Percentiles rank a stretch among this genome's conserved stretches.
phyloP scores from a whole-genome alignment of 2,329 filamentous ascomycete genomes.

The Penicillium sp. region DNA sequence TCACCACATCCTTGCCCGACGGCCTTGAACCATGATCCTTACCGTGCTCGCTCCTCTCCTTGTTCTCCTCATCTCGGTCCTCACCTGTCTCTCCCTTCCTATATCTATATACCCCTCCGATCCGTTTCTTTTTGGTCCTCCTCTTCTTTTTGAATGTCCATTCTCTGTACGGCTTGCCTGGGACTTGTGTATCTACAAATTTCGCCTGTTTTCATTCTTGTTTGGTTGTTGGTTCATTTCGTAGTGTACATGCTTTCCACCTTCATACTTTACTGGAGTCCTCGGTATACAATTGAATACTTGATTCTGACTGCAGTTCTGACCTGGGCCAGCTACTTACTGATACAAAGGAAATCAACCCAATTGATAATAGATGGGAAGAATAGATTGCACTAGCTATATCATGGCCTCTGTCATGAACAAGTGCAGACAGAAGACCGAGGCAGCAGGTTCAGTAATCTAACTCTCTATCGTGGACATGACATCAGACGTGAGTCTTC shows the following conservation, averaged over 20 bases:
- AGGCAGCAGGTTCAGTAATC: constrained; percentile 6
- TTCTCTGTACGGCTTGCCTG: constrained; percentile 14
- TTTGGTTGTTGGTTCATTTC: constrained; percentile 1
- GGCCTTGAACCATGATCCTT: not conserved
- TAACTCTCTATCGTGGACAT: constrained; percentile 17
- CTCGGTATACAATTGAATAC: not conserved
- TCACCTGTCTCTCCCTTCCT: constrained; percentile 3
- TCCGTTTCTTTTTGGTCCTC: constrained; percentile 11
- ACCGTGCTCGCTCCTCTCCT: constrained; percentile 1
- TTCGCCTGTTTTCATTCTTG: constrained; percentile 2
- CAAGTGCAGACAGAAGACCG: not conserved
- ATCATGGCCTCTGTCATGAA: not conserved
- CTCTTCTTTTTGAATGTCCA: not conserved
- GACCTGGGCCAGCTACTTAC: too few relatives aligned
- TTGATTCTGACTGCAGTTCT: not conserved
- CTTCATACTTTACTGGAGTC: not conserved
- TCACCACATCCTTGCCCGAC: not conserved
- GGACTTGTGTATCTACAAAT: constrained; percentile 22
- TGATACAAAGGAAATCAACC: too few relatives aligned
- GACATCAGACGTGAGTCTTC: constrained; percentile 7
- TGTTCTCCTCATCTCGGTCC: constrained; percentile 7
- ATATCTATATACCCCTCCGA: constrained; percentile 26
- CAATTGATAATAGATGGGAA: not conserved
- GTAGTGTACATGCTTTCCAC: constrained; percentile 14
- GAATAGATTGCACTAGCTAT: constrained; percentile 9